Evolutionary conservation across 2,329 filamentous ascomycete species (phyloP), one percentile per base, ranked within the genome.

Genomic region (Zasmidium angulare): DNA sequence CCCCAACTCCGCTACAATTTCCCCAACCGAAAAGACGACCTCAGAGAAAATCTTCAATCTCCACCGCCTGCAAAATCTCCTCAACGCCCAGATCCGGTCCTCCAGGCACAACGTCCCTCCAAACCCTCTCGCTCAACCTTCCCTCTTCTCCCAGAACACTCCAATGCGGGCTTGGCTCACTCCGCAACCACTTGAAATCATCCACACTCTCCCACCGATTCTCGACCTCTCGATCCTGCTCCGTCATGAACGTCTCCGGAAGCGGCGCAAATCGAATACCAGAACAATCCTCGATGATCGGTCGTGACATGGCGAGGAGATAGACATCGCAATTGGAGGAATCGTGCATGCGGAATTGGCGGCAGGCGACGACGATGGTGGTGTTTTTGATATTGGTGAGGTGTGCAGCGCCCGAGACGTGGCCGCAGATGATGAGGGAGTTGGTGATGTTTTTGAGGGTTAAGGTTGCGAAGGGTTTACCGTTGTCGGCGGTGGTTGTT

Each of bases 161-260:
- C 91, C 93, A 99, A 72, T 99, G 93, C 1, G 95, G 95, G 71
- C 91, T 97, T 26, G 86, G 85, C 59, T 90, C 91, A 17, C 84
- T 82, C 75, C 93, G 96, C 63, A 97, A 83, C 95, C 95, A 98
- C 77, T 96, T 96, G 81, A 99, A 99, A 74, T 99, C 95, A 74
- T 98, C 91, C 17, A 98, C 90, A 69, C 95, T 86, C 67, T 93
- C 84, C 91, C 91, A 99, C 68, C 89, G 84, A 72, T 96, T 93
- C 55, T 72, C 63, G 26, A 67, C 63, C 1, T 69, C 66, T 1
- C 53, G 50, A 26, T 72, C 71, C 3, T 56, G 61, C 56, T 76
- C 63, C 26, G 58, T 59, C 46, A 63, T 58, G 77, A 90, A 92
- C 60, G 75, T 76, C 21, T 77, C 74, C 0, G 92, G 92, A 24